These are phyloP conservation scores for Nyctanthes arbortristis DNA, from an alignment of 257 asterid genomes.

Conservation along the genomic window DNA sequence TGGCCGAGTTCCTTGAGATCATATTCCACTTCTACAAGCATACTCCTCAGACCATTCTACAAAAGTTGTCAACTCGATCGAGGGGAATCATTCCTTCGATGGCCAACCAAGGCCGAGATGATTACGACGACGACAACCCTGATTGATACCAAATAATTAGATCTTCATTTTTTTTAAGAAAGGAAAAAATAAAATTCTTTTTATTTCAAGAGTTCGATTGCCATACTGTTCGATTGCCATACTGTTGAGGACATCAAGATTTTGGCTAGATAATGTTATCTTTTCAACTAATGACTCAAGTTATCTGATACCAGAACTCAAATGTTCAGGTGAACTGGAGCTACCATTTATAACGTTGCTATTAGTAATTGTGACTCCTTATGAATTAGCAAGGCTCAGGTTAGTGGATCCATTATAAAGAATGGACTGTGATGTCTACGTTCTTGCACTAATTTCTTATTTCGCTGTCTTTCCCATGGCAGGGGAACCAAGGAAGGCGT, in stretches of 20 bases:
- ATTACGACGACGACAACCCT: too few species aligned
- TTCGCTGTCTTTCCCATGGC: constrained; percentile 34
- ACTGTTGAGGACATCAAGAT: constrained; percentile 2
- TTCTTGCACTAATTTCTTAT: constrained; percentile 22
- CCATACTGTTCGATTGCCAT: background rate
- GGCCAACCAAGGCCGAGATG: too few species aligned
- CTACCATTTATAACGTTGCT: constrained; percentile 68
- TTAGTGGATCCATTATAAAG: constrained; percentile 32
- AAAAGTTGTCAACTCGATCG: too few species aligned
- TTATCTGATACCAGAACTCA: background rate
- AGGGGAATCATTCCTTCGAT: too few species aligned
- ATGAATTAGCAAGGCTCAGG: constrained; percentile 75
- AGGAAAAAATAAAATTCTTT: too few species aligned
- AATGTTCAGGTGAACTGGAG: constrained; percentile 72
- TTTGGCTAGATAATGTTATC: constrained; percentile 1
- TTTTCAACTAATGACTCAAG: constrained; percentile 4
- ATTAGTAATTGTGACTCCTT: constrained; percentile 71
- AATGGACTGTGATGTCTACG: constrained; percentile 3
- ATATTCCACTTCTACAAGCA: too few species aligned
- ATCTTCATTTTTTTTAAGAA: too few species aligned
- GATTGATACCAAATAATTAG: too few species aligned
- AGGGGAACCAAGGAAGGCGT: constrained; percentile 90
- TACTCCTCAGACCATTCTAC: too few species aligned
- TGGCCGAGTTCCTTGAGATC: too few species aligned
- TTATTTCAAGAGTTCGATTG: too few species aligned